These are phyloP conservation scores for Cylindricascospora bacillispora DNA, from an alignment of 1,139 yeast species.

Conservation along the genomic window DNA sequence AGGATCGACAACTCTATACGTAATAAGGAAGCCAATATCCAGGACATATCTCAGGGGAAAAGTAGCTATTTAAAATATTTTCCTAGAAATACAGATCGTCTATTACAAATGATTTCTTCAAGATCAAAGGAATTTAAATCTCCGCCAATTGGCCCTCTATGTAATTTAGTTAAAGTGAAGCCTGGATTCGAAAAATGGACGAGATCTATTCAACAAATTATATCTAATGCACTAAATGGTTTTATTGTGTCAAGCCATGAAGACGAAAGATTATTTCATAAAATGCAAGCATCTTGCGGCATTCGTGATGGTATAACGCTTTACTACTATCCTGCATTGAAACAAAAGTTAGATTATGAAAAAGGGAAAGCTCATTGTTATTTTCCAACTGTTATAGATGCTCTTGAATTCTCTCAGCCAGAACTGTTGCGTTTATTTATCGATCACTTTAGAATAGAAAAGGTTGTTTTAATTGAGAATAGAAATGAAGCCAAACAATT, in stretches of 20 bases:
- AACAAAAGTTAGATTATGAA: constrained; percentile 43
- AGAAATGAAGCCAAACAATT: constrained; percentile 39
- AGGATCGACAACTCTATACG: too few species aligned
- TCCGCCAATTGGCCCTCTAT: constrained; percentile 78
- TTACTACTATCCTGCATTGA: constrained; percentile 31
- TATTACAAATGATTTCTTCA: constrained; percentile 33
- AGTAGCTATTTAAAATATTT: constrained; percentile 30
- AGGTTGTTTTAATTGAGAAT: constrained; percentile 39
- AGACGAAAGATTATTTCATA: constrained; percentile 42
- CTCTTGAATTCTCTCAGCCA: constrained; percentile 41
- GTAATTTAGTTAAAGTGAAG: constrained; percentile 47
- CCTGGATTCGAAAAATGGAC: constrained; percentile 46
- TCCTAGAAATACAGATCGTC: constrained; percentile 32
- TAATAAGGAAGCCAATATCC: too few species aligned
- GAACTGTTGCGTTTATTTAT: constrained; percentile 49
- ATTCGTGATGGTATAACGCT: constrained; percentile 8
- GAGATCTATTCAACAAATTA: constrained; percentile 42
- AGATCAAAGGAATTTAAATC: constrained; percentile 29
- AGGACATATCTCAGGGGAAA: constrained; percentile 12
- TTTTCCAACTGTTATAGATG: constrained; percentile 45
- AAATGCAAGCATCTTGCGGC: constrained; percentile 30
- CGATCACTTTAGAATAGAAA: constrained; percentile 53
- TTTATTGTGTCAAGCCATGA: constrained; percentile 55
- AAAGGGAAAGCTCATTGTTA: constrained; percentile 27
- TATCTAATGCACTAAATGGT: constrained; percentile 40